Base-by-base conservation (phyloP, 257 asterid species). In the Cordia subcordata region DNA sequence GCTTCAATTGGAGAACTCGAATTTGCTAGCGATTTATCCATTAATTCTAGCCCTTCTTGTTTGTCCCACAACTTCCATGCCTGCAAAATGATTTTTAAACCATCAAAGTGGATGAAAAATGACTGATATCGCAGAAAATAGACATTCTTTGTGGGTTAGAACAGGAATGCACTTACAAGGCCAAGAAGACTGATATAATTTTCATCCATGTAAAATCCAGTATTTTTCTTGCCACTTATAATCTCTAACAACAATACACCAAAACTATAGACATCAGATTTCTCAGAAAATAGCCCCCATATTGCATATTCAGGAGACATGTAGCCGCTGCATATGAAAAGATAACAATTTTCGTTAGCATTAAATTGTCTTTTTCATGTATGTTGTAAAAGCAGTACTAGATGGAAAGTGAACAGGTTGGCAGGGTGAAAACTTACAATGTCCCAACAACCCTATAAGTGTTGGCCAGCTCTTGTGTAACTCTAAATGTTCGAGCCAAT, bases 21-120 rank as follows among this genome's bases (percentile, higher is more conserved):
- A 20, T 58, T 75, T 14, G 33, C 67, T 10, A 82, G 38, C 46
- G 58, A 51, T 49, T 77, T 70, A 45, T 83, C 94, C 3, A 81
- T 72, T 14, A 85, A 65, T 47, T 50, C 73, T 53, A 64, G 45
- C 1, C 71, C 75, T 10, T 70, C 76, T 17, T 57, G 66, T 68
- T 79, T 85, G 23, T 60, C 72, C 93, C 95, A 75, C 23, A 85
- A 18, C 49, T 75, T 71, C 93, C 93, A 83, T 20, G 78, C 89
- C 96, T 88, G 76, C n/a, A n/a, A 50, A 69, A 60, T 32, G 4
- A 9, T 5, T 53, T 49, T 10, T 14, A 10, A 32, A n/a, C n/a
- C n/a, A n/a, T 35, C 35, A 49, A 11, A 49, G 17, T 13, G 5
- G 11, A 61, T 10, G n/a, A 12, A 44, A 11, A 18, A 58, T 13